Evolutionary conservation across 169 alveolate species (phyloP), one percentile per base, ranked within the genome.

Genomic region (Amoebophrya sp.): DNA sequence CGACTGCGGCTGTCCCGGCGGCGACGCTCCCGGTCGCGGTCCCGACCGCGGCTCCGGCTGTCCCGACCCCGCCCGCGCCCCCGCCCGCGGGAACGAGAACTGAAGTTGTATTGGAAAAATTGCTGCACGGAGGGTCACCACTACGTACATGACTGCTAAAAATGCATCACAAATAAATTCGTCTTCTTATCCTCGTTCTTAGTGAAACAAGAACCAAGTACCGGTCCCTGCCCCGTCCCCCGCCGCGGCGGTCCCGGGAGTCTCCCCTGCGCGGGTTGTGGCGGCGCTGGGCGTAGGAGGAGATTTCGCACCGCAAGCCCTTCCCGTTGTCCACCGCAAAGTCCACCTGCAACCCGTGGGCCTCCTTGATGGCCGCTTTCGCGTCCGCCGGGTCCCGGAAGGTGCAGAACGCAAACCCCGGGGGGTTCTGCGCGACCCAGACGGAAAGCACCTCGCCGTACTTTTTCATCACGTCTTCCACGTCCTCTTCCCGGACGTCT

Each of bases 321-420:
- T 25, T 7, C 29, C 83, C 83, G 83, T 66, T 66, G 35, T 66
- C 83, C 83, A 7, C 83, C 1, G 35, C 83, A 66, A 66, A 66
- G 29, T 18, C 83, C 10, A 2, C 12, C 18, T 66, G 32, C 35
- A n/a, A 1, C 10, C 83, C 83, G 83, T 66, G 1, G 10, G 35
- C 83, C 35, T 66, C 35, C 10, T 7, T 0, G 32, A 66, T 25
- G 39, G 83, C 83, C 35, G 1, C 35, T 7, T 66, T 66, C 35
- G 83, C 83, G 35, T 66, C 83, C 83, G 1, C 83, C 35, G 83
- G 83, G 18, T 66, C 83, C 83, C 83, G 83, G 83, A 7, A 66
- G 35, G 83, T 66, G 39, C 1, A 2, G 83, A 66, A 66, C 32
- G 32, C 1, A 66, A 66, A 66, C 1, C 83, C 83, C 1, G 83